Evolutionary conservation across 2,329 filamentous ascomycete species (phyloP).

Genomic region (Ambrosiella beaveri): DNA sequence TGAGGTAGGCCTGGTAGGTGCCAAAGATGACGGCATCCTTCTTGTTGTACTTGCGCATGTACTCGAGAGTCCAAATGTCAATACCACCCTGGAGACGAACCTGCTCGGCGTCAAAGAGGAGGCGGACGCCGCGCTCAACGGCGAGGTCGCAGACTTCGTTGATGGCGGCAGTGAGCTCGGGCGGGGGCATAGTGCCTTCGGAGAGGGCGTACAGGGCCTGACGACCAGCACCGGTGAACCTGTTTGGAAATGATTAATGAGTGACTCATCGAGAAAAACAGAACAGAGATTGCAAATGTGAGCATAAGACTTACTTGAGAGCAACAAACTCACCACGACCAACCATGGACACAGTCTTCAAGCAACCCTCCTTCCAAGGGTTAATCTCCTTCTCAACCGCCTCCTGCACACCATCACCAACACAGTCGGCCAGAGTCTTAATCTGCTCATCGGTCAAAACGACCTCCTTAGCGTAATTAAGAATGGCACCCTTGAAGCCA

Average conservation of each 20-base stretch:
- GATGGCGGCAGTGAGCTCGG: conserved; percentile 50
- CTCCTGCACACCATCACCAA: conserved; percentile 31
- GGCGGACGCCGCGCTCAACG: conserved; percentile 46
- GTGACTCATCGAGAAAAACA: neutral
- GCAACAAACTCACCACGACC: conserved; percentile 44
- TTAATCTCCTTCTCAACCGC: conserved; percentile 42
- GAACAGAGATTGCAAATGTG: neutral
- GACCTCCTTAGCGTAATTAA: conserved; percentile 71
- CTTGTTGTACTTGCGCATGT: conserved; percentile 61
- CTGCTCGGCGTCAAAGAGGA: conserved; percentile 80
- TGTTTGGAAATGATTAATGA: conserved; percentile 15
- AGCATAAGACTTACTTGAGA: conserved; percentile 31
- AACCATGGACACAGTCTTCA: conserved; percentile 58
- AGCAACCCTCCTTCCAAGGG: conserved; percentile 56
- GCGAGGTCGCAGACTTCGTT: conserved; percentile 60
- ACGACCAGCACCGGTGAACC: conserved; percentile 67
- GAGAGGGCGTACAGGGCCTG: conserved; percentile 52
- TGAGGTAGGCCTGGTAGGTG: conserved; percentile 65
- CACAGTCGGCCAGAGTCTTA: conserved; percentile 25
- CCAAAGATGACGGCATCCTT: conserved; percentile 58
- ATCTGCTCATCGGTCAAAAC: conserved; percentile 44
- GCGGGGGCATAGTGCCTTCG: conserved; percentile 42
- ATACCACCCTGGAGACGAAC: conserved; percentile 62
- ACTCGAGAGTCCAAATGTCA: conserved; percentile 60
- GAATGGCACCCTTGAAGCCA: conserved; percentile 68